These are phyloP conservation scores for Bretschneidera sinensis DNA, from an alignment of 345 rosid genomes.

Conservation along the genomic window DNA sequence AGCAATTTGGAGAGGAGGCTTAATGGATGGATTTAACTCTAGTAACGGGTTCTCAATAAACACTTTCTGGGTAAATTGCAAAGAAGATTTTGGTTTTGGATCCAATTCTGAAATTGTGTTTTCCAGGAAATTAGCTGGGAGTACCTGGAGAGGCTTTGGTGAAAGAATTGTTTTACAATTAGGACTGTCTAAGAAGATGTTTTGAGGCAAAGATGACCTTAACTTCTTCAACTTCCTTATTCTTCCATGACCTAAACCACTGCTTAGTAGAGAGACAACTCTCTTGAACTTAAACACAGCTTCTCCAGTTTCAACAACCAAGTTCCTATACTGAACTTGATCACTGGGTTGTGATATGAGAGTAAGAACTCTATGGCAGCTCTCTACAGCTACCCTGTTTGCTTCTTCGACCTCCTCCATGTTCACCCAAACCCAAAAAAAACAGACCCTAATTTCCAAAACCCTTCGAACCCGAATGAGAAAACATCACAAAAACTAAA, in stretches of 20 bases:
- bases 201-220: slow-evolving; percentile 50
- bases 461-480: slow-evolving; percentile 12
- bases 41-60: slow-evolving; percentile 38
- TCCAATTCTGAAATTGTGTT: slow-evolving; percentile 21
- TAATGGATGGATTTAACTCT: slow-evolving; percentile 36
- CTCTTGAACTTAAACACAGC: slow-evolving; percentile 51
- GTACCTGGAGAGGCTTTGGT: slow-evolving; percentile 59
- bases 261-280: slow-evolving; percentile 50
- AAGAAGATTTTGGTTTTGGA: slow-evolving; percentile 23
- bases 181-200: slow-evolving; percentile 54
- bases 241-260: slow-evolving; percentile 42
- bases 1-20: slow-evolving; percentile 31
- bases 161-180: slow-evolving; percentile 39
- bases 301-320: slow-evolving; percentile 45
- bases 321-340: slow-evolving; percentile 27
- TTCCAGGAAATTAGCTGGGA: slow-evolving; percentile 34
- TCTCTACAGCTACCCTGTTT: slow-evolving; percentile 46
- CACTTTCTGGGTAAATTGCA: slow-evolving; percentile 22
- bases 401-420: slow-evolving; percentile 58
- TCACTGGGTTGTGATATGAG: slow-evolving; percentile 45
- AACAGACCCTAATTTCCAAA: slow-evolving; percentile 5
- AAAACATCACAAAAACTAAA: slow-evolving; percentile 8
- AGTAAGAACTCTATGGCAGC: slow-evolving; percentile 47
- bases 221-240: slow-evolving; percentile 42
- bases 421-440: slow-evolving; percentile 1